Percentiles rank a stretch among this genome's conserved stretches.
These are phyloP conservation scores for Tausonia pullulans DNA, from an alignment of 1,284 basidiomycete genomes.

Conservation along the genomic window DNA sequence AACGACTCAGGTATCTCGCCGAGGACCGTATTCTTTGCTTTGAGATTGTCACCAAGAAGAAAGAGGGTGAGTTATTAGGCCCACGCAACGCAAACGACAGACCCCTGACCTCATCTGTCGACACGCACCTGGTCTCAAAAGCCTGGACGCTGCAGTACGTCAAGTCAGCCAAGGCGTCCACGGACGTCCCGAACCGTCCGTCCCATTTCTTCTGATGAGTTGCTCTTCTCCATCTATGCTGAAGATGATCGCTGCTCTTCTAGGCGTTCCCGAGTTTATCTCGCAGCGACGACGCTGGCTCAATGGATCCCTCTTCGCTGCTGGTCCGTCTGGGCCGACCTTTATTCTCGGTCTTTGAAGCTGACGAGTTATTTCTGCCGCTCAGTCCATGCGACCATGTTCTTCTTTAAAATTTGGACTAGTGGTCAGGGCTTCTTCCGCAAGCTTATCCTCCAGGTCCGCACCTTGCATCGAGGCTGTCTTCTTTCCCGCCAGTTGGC, in stretches of 20 bases:
- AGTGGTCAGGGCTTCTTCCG: conserved; percentile 81
- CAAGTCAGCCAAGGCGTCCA: conserved; percentile 89
- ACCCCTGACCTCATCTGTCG: too few relatives aligned
- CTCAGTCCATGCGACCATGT: conserved; percentile 71
- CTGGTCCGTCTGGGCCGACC: not conserved
- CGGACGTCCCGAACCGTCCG: conserved; percentile 56
- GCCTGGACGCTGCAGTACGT: conserved; percentile 42
- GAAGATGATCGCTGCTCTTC: conserved; percentile 83
- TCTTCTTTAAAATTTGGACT: conserved; percentile 75
- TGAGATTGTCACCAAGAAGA: conserved; percentile 71
- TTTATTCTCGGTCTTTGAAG: not conserved
- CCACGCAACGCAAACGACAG: too few relatives aligned
- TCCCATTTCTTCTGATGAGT: conserved; percentile 47
- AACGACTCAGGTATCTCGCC: conserved; percentile 18
- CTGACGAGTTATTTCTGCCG: conserved; percentile 33
- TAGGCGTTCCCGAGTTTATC: conserved; percentile 79
- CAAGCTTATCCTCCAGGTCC: conserved; percentile 58
- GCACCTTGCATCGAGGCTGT: conserved; percentile 24
- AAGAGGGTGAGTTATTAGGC: conserved; percentile 48
- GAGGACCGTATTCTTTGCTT: conserved; percentile 87
- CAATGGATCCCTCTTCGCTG: conserved; percentile 66
- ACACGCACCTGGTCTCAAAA: not conserved
- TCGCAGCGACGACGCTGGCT: conserved; percentile 87
- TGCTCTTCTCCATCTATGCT: conserved; percentile 34
- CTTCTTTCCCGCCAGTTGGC: too few relatives aligned